Evolutionary conservation across 2,329 filamentous ascomycete species (phyloP).

Genomic region (Fusarium verrucosum): DNA sequence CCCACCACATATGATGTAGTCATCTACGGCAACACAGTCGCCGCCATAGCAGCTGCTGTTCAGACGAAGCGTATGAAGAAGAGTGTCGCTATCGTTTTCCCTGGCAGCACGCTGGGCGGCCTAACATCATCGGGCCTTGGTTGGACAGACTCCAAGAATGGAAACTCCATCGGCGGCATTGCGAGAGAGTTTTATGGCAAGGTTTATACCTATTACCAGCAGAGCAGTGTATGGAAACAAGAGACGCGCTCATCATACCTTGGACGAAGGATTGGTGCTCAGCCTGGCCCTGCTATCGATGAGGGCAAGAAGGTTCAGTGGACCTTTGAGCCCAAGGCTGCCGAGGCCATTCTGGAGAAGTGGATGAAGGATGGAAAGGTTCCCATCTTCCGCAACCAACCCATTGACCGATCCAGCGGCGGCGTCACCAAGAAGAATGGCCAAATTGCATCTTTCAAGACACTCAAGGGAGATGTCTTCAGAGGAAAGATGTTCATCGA

Average conservation of each 20-base stretch:
- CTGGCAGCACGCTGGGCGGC: slow-evolving; percentile 29
- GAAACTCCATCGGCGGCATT: slow-evolving; percentile 34
- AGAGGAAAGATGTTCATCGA: slow-evolving; percentile 37
- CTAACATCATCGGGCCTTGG: slow-evolving; percentile 34
- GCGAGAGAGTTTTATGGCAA: slow-evolving; percentile 34
- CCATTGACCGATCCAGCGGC: slow-evolving; percentile 18
- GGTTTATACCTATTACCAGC: slow-evolving; percentile 27
- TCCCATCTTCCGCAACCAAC: slow-evolving; percentile 25
- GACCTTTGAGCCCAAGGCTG: slow-evolving; percentile 38
- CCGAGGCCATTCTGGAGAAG: slow-evolving; percentile 28
- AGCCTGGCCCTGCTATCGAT: slow-evolving; percentile 35
- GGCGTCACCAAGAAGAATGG: slow-evolving; percentile 27
- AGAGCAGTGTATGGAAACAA: slow-evolving; percentile 15
- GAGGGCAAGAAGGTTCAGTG: slow-evolving; percentile 31
- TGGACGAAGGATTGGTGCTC: slow-evolving; percentile 23
- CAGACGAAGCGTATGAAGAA: slow-evolving; percentile 35
- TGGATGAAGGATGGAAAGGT: slow-evolving; percentile 36
- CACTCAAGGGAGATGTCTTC: slow-evolving; percentile 13
- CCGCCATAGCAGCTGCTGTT: slow-evolving; percentile 31
- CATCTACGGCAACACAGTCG: slow-evolving; percentile 40
- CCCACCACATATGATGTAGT: slow-evolving; percentile 29
- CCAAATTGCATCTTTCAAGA: slow-evolving; percentile 28
- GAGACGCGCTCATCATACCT: slow-evolving; percentile 28
- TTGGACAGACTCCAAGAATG: slow-evolving; percentile 37
- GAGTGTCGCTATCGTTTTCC: slow-evolving; percentile 31